Percentiles rank a stretch among this genome's conserved stretches.
Evolutionary conservation across 495 filamentous ascomycete genomes (phyloP).

Genomic region (Penicillium lagena): DNA sequence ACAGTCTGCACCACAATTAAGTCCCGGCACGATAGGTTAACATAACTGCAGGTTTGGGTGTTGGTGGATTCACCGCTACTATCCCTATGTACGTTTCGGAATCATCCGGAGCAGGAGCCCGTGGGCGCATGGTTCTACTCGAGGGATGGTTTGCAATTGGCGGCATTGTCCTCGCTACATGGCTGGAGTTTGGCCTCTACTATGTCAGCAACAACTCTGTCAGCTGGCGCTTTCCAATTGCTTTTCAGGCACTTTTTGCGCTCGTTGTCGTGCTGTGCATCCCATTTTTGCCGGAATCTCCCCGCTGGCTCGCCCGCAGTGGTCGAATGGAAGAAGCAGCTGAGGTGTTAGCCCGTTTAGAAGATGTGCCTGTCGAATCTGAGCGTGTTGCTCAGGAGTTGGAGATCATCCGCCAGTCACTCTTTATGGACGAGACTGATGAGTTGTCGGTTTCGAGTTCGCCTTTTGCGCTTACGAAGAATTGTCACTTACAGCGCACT

Average conservation of each 20-base stretch:
- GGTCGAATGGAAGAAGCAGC: conserved; percentile 50
- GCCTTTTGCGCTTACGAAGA: conserved; percentile 23
- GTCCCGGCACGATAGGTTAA: neutral
- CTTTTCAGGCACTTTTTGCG: conserved; percentile 54
- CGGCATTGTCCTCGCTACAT: conserved; percentile 51
- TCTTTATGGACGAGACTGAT: conserved; percentile 48
- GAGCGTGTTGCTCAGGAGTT: conserved; percentile 51
- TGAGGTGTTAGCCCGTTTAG: conserved; percentile 49
- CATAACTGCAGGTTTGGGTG: conserved; percentile 50
- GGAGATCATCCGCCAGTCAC: conserved; percentile 57
- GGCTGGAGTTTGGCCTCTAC: conserved; percentile 58
- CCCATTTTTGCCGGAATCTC: conserved; percentile 54
- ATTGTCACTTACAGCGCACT: conserved; percentile 19
- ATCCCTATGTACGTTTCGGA: conserved; percentile 59
- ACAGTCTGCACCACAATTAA: neutral
- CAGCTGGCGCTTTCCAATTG: conserved; percentile 62
- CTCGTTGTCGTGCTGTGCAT: conserved; percentile 46
- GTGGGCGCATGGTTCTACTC: conserved; percentile 63
- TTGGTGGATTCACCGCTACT: conserved; percentile 48
- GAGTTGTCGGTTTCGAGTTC: conserved; percentile 6
- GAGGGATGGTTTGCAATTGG: conserved; percentile 57
- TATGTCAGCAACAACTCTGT: conserved; percentile 46
- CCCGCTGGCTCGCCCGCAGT: conserved; percentile 57
- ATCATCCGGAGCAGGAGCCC: conserved; percentile 53
- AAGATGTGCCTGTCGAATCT: conserved; percentile 38